A percentile compares a stretch with the other conserved stretches of the same genome.
Conservation (phyloP, 371 early-diverging fungal species). For the Mucor lusitanicus region DNA sequence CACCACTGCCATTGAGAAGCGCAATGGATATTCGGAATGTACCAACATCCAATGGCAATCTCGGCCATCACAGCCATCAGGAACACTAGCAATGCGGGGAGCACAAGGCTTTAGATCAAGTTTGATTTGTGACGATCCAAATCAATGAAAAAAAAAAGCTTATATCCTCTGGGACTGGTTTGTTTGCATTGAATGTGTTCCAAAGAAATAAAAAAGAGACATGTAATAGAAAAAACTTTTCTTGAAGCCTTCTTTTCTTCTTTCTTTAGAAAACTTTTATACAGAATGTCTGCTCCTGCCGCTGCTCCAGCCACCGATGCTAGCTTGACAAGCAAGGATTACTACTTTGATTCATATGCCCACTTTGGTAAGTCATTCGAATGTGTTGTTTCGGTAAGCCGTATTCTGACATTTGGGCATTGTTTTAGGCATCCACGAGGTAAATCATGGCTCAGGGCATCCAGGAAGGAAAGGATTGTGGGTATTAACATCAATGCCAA, state of each 20-base stretch:
- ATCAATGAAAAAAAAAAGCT: no score
- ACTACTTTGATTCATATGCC: constrained; percentile 97
- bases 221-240: not conserved
- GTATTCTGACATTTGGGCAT: constrained; percentile 7
- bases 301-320: constrained; percentile 19
- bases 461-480: not conserved
- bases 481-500: constrained; percentile 10
- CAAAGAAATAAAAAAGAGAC: not conserved
- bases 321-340: constrained; percentile 80
- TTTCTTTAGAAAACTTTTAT: constrained; percentile 1
- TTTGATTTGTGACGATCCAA: no score
- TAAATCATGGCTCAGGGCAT: constrained; percentile 8
- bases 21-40: no score
- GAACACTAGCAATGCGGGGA: no score
- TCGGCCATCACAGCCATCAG: no score
- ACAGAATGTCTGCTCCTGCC: constrained; percentile 7
- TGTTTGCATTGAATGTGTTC: not conserved
- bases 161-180: not conserved
- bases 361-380: constrained; percentile 75
- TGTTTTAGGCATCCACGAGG: constrained; percentile 57
- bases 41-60: no score
- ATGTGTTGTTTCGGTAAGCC: constrained; percentile 21
- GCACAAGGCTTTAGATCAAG: no score
- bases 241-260: not conserved
- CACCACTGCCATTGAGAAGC: no score